phyloP scores from a whole-genome alignment of 2,329 filamentous ascomycete genomes.

The Ophiostoma sp. region DNA sequence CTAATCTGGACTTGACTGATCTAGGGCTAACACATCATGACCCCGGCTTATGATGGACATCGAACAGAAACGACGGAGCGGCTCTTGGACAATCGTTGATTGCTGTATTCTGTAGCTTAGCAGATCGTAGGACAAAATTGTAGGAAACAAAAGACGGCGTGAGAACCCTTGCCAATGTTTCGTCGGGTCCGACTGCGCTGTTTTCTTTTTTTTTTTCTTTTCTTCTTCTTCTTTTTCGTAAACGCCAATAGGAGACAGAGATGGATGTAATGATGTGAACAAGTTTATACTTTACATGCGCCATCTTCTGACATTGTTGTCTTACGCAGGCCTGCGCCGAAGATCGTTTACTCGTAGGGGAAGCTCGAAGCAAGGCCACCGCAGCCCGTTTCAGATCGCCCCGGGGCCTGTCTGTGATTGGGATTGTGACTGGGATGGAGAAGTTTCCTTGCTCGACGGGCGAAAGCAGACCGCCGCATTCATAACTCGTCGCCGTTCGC shows the following conservation, averaged over 20 bases:
- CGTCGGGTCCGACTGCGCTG: neutral
- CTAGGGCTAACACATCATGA: neutral
- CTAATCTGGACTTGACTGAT: neutral
- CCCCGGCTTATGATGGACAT: neutral
- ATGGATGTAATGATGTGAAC: neutral
- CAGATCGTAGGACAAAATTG: too few species aligned
- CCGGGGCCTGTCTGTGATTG: neutral
- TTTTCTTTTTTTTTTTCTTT: neutral
- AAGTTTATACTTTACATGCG: neutral
- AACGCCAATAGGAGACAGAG: neutral
- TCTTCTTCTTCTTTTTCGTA: neutral
- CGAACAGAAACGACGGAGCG: too few species aligned
- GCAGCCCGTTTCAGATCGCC: neutral
- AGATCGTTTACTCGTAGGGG: neutral
- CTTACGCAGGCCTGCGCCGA: neutral
- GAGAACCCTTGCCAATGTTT: neutral
- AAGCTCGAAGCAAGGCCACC: constrained; percentile 1
- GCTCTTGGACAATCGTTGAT: too few species aligned
- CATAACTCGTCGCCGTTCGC: neutral
- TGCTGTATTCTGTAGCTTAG: too few species aligned
- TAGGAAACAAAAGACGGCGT: too few species aligned
- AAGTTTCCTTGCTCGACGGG: neutral
- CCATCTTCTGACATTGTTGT: neutral
- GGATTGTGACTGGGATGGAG: neutral
- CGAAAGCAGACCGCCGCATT: neutral